Evolutionary conservation across 2,329 filamentous ascomycete species (phyloP).

Genomic region (Ophiostoma sp.): DNA sequence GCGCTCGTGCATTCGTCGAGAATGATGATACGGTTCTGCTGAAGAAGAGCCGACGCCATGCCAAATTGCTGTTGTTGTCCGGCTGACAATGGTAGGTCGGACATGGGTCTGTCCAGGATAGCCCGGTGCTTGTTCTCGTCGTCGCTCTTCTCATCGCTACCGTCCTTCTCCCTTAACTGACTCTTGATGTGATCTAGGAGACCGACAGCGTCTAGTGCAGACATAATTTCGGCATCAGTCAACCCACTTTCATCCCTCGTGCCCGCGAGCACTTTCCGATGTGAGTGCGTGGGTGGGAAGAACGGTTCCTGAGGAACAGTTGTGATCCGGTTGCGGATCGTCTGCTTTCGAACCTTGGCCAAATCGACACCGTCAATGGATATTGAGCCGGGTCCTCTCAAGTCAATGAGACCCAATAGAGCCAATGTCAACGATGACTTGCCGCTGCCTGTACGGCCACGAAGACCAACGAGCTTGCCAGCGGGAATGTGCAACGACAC

Average conservation of each 20-base stretch:
- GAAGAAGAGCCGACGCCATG: conserved; percentile 1
- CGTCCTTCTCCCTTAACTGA: background rate
- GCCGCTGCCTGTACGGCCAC: conserved; percentile 10
- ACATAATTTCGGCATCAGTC: background rate
- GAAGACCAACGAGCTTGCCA: background rate
- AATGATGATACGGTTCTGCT: conserved; percentile 6
- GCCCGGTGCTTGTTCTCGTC: background rate
- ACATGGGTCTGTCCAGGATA: background rate
- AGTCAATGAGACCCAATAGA: background rate
- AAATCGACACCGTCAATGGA: background rate
- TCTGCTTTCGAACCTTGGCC: background rate
- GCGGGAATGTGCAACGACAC: conserved; percentile 4
- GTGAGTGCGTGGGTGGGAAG: conserved; percentile 9
- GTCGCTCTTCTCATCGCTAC: no score
- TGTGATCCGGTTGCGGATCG: background rate
- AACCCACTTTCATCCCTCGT: background rate
- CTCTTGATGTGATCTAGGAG: background rate
- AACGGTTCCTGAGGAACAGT: conserved; percentile 13
- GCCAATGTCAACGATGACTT: conserved; percentile 1
- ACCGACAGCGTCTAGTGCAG: background rate
- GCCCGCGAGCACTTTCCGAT: background rate
- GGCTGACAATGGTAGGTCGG: background rate
- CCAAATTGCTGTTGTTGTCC: conserved; percentile 14
- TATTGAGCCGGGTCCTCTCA: background rate
- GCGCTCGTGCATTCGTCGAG: conserved; percentile 16